phyloP scores from a whole-genome alignment of 768 basidiomycete species.

The Xerocomellus dryophilus region DNA sequence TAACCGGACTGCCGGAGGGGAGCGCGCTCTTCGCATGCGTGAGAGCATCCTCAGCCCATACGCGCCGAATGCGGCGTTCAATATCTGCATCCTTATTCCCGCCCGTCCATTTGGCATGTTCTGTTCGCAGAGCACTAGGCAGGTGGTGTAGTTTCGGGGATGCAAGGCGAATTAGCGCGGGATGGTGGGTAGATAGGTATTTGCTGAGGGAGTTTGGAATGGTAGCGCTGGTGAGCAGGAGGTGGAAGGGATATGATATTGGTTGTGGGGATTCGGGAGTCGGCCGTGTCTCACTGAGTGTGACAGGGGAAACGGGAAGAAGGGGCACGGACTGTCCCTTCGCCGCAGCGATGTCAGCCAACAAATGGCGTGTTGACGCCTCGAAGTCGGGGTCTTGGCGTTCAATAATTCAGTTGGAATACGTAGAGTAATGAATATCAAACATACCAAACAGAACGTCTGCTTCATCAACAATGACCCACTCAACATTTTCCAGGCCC shows the following conservation, averaged over 20 bases:
- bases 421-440: not conserved
- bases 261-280: slow-evolving; percentile 12
- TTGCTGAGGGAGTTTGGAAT: slow-evolving; percentile 72
- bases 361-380: slow-evolving; percentile 63
- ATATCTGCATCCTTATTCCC: slow-evolving; percentile 82
- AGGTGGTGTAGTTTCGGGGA: slow-evolving; percentile 80
- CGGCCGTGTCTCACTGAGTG: slow-evolving; percentile 5
- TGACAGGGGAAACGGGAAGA: slow-evolving; percentile 19
- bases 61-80: slow-evolving; percentile 63
- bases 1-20: slow-evolving; percentile 18
- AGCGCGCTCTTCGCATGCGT: slow-evolving; percentile 25
- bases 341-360: slow-evolving; percentile 68
- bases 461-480: slow-evolving; percentile 90
- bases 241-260: slow-evolving; percentile 67
- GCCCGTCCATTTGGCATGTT: slow-evolving; percentile 73
- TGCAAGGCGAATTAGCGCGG: slow-evolving; percentile 63
- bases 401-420: not conserved
- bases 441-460: slow-evolving; percentile 81
- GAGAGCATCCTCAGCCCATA: slow-evolving; percentile 70
- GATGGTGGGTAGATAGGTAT: slow-evolving; percentile 63
- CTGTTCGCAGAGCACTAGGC: slow-evolving; percentile 64
- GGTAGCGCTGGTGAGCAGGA: slow-evolving; percentile 82
- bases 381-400: slow-evolving; percentile 76
- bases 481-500: slow-evolving; percentile 70
- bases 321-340: slow-evolving; percentile 36